phyloP scores from a whole-genome alignment of 2,329 filamentous ascomycete genomes.

The Diaporthe sp. region DNA sequence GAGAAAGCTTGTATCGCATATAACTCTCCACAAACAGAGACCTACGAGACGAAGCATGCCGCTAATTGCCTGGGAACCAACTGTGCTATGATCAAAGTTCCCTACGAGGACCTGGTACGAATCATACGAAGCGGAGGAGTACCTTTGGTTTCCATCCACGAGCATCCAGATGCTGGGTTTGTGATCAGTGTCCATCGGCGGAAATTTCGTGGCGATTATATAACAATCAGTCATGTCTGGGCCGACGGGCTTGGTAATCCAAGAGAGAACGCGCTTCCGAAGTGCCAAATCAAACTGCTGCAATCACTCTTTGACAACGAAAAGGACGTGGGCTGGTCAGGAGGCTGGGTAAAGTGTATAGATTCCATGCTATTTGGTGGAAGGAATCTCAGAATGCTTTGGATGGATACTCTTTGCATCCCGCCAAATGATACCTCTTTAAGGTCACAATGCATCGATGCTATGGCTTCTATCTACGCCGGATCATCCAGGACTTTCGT shows the following conservation, averaged over 20 bases:
- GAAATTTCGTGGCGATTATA: neutral
- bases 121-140: neutral
- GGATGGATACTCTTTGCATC: neutral
- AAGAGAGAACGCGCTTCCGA: neutral
- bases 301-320: neutral
- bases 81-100: neutral
- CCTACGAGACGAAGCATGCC: neutral
- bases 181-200: neutral
- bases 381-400: neutral
- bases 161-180: neutral
- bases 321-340: neutral
- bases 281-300: neutral
- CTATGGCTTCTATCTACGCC: neutral
- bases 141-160: neutral
- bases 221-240: conserved; percentile 1
- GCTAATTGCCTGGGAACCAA: neutral
- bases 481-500: neutral
- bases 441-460: neutral
- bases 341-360: neutral
- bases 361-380: neutral
- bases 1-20: neutral
- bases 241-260: neutral
- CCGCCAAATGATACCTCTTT: neutral
- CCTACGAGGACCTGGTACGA: neutral
- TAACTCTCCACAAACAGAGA: neutral